Conservation (phyloP, 352 stramenopile genomes). For the Globisporangium orthogonon region DNA sequence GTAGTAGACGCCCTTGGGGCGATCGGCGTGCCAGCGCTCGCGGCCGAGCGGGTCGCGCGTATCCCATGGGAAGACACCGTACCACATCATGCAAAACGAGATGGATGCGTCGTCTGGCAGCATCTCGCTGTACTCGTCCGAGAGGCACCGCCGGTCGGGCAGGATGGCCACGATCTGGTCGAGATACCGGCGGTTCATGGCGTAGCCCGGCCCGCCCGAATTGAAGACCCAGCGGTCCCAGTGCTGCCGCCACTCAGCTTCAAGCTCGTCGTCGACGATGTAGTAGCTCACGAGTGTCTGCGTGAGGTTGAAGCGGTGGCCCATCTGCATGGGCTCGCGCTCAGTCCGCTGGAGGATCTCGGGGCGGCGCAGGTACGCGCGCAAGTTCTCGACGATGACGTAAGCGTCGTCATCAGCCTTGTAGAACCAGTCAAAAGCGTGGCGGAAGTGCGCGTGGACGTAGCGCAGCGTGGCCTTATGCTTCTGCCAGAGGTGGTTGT, state of each 20-base stretch:
- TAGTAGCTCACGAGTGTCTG: slow-evolving; percentile 71
- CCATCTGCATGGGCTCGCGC: slow-evolving; percentile 69
- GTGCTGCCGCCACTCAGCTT: slow-evolving; percentile 40
- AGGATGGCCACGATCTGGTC: slow-evolving; percentile 60
- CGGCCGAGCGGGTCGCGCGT: slow-evolving; percentile 59
- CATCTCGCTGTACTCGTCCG: slow-evolving; percentile 59
- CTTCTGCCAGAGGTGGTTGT: slow-evolving; percentile 84
- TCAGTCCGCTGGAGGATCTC: slow-evolving; percentile 56
- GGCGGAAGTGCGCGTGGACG: slow-evolving; percentile 59
- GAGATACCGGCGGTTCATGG: slow-evolving; percentile 73
- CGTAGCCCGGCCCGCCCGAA: slow-evolving; percentile 66
- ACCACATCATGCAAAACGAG: slow-evolving; percentile 86
- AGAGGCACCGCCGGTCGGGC: slow-evolving; percentile 51
- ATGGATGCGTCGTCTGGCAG: slow-evolving; percentile 75
- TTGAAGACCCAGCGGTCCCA: slow-evolving; percentile 81
- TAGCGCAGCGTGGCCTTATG: slow-evolving; percentile 70
- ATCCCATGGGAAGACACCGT: slow-evolving; percentile 64
- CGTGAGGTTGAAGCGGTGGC: slow-evolving; percentile 74
- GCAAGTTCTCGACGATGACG: slow-evolving; percentile 76
- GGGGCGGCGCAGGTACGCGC: slow-evolving; percentile 44
- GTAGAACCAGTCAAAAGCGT: slow-evolving; percentile 86
- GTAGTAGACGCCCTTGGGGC: slow-evolving; percentile 61
- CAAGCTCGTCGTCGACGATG: slow-evolving; percentile 55
- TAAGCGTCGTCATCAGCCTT: slow-evolving; percentile 82
- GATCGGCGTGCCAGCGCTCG: slow-evolving; percentile 74